Evolutionary conservation across 1,139 yeast species (phyloP).

Genomic region (Yamadazyma triangularis): DNA sequence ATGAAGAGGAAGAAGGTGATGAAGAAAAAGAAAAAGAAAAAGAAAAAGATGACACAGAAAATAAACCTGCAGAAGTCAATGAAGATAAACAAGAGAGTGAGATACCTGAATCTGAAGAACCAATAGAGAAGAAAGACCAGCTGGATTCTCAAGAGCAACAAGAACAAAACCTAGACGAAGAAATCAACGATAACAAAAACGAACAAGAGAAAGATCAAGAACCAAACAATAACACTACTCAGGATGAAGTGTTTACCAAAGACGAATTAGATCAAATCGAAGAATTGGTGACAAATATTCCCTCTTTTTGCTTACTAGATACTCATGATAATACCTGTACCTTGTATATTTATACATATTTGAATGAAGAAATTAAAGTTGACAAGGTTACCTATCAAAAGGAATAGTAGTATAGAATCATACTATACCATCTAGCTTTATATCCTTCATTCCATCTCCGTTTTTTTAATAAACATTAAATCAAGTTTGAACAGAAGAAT

Average conservation of each 20-base stretch:
- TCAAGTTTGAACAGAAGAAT: constrained; percentile 48
- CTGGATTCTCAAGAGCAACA: constrained; percentile 10
- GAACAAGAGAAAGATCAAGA: constrained; percentile 1
- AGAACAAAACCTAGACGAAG: constrained; percentile 5
- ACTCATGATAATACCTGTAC: constrained; percentile 75
- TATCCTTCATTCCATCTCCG: no score
- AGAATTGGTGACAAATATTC: constrained; percentile 19
- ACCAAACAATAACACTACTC: constrained; percentile 8
- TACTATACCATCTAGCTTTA: no score
- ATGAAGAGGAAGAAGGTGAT: constrained; percentile 44
- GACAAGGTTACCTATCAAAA: constrained; percentile 83
- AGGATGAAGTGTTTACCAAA: constrained; percentile 11
- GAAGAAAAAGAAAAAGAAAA: constrained; percentile 32
- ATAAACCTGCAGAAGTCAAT: no score
- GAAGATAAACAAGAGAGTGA: constrained; percentile 8
- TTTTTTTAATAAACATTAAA: no score
- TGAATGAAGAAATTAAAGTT: constrained; percentile 83
- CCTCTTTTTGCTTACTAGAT: constrained; percentile 86
- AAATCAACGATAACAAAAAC: constrained; percentile 8
- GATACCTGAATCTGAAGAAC: constrained; percentile 16
- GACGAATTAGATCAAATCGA: constrained; percentile 15
- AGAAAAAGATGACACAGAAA: no score
- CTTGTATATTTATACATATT: constrained; percentile 76
- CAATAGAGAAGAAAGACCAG: constrained; percentile 14
- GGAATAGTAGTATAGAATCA: constrained; percentile 32